Evolutionary conservation across 352 stramenopile species (phyloP), one percentile per base, ranked within the genome.

Genomic region (Peronospora destructor): DNA sequence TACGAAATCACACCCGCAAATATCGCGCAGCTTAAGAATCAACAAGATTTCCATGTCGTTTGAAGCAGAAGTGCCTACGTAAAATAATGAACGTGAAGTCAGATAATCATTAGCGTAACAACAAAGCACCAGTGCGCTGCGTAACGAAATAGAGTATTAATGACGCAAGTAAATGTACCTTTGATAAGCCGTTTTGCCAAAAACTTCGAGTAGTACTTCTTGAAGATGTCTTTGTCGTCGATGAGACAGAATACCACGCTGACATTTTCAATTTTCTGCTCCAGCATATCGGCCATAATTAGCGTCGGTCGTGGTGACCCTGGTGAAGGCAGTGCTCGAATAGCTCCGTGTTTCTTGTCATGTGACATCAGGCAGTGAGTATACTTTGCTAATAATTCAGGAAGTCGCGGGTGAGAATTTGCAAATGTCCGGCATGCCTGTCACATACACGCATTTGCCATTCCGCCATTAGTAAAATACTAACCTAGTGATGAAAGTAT

Each of bases 221-320:
- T 91, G 78, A 93, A 93, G 10, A 93, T 61, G 49, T 93, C 83
- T 53, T 93, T 93, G 68, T 93, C 83, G 26, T 93, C 80, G 39
- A 93, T 85, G n/a, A 93, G 64, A 43, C 80, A 91, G 50, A 93
- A 93, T 16, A 93, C 83, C 29, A 91, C 69, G 10, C 80, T 71
- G 19, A 91, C 82, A 32, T 82, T 84, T 40, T 89, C 76, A 39
- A 93, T 85, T 56, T 88, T 90, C 29, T 73, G 70, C 38, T 93
- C 83, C 26, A 91, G 47, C 17, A 49, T 73, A 25, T 85, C 80
- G 34, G 86, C 80, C 26, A 71, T 28, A 49, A 55, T 32, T 16
- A 46, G 32, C 9, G 52, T 41, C 29, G 45, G 53, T 44, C 43
- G 56, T 14, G 56, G 49, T 9, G 56, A 76, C 9, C 55, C 61